A percentile compares a stretch with the other conserved stretches of the same genome.
Conservation (phyloP, 1,284 basidiomycete species). For the Cryptococcus sp. region DNA sequence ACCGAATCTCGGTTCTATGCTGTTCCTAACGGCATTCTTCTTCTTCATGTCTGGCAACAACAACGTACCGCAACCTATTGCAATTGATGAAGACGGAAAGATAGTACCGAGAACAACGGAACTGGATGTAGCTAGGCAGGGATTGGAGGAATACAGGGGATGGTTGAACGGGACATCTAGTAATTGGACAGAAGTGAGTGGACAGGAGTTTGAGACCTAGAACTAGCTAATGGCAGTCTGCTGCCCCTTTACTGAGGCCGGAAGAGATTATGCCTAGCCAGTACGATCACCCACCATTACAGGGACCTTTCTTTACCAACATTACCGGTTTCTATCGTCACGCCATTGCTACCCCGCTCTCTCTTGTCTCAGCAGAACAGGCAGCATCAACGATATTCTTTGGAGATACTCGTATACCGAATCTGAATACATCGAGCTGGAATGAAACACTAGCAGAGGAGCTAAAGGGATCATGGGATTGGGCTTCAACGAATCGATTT, state of each 20-base stretch:
- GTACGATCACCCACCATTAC: slow-evolving; percentile 17
- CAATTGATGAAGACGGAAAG: slow-evolving; percentile 37
- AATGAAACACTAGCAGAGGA: slow-evolving; percentile 36
- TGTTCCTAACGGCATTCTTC: slow-evolving; percentile 46
- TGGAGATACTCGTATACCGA: slow-evolving; percentile 19
- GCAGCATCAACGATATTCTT: slow-evolving; percentile 19
- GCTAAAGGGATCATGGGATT: slow-evolving; percentile 37
- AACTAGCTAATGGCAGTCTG: slow-evolving; percentile 16
- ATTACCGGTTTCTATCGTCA: slow-evolving; percentile 47
- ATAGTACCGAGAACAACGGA: slow-evolving; percentile 27
- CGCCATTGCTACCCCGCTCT: slow-evolving; percentile 25
- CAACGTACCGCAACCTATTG: slow-evolving; percentile 17
- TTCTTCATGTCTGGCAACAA: slow-evolving; percentile 45
- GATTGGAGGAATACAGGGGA: slow-evolving; percentile 31
- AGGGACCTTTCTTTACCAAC: slow-evolving; percentile 31
- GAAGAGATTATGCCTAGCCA: slow-evolving; percentile 26
- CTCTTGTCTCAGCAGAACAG: slow-evolving; percentile 8
- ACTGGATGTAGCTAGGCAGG: slow-evolving; percentile 23
- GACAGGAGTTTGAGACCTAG: background rate
- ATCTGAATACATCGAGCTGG: slow-evolving; percentile 28
- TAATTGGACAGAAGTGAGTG: slow-evolving; percentile 40
- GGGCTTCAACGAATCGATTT: slow-evolving; percentile 28
- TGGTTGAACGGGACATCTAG: slow-evolving; percentile 29
- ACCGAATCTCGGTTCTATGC: slow-evolving; percentile 36
- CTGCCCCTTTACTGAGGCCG: slow-evolving; percentile 20